Evolutionary conservation across 2,329 filamentous ascomycete genomes (phyloP), one percentile per base, ranked within the genome.

Genomic region (Phoma sp.): DNA sequence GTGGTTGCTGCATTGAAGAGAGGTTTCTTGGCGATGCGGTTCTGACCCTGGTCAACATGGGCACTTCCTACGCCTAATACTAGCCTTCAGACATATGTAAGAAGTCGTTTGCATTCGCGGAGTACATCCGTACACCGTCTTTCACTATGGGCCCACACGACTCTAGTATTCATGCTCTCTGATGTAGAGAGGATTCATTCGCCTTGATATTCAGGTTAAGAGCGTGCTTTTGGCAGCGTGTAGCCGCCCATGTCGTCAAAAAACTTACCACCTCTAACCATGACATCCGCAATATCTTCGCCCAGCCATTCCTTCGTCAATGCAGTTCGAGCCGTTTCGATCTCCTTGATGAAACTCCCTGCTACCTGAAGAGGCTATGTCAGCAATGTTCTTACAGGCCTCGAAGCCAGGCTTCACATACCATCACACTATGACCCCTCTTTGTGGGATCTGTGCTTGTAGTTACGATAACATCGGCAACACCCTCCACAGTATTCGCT

Each of bases 391-490:
- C 7, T 14, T 15, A 17, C n/a, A n/a, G 12, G n/a, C 21, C 9
- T n/a, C 32, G 4, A n/a, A 14, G 12, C 20, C 4, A 3, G 18
- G 10, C 7, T 4, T 23, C 42, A 55, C 68, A 50, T 38, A 71
- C 69, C 63, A 72, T 56, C 14, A 71, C 39, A 32, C 65, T 65
- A 33, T 68, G 62, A 5, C 77, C 76, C 4, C 53, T 61, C 17
- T 62, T 57, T 2, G 20, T 42, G 5, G 56, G 47, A 62, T 79
- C 71, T 2, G 72, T 62, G 2, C 75, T 73, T 15, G 75, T 73
- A 46, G 74, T 62, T 9, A 77, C 65, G 43, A 81, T 76, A 5
- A 72, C 65, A n/a, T 68, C 65, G 1, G 77, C 79, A 11, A 81
- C 79, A 18, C 75, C 71, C n/a, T 71, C 69, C 0, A 76, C 71